Base-by-base conservation (phyloP, 352 stramenopile species). In the Phytopythium mirpurense region DNA sequence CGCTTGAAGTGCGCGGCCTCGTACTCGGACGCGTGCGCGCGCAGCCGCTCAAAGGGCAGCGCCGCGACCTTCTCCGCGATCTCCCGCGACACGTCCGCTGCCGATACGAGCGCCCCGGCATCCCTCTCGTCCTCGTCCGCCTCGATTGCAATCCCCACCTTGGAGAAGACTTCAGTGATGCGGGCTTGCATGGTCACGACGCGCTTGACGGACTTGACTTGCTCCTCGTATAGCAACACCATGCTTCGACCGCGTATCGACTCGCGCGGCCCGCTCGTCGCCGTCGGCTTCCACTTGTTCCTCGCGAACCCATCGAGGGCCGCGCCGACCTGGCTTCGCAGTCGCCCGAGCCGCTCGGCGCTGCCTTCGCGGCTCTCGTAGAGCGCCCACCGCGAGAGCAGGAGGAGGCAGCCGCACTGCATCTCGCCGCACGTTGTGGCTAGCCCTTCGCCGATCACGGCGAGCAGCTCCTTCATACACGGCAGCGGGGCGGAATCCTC, bases 1-100 rank as follows among this genome's bases (percentile, higher is more conserved):
- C 84, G 75, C 38, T 78, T 77, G 32, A 90, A 91, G 56, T 94
- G 84, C 15, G 82, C 76, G 37, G 70, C 51, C 57, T 93, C 78
- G 52, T 78, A 93, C 36, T 62, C 67, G 24, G 65, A 37, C 2
- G 68, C 57, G 16, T 70, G 15, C 1, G 3, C 37, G n/a, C 63
- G 46, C 3, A 93, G 57, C 7, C 57, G 45, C 0, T 72, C 62
- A 40, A 78, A 90, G 8, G 83, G 77, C 31, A 88, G 78, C 24
- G 65, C 58, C 11, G 68, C 68, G 18, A 82, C 62, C 6, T 74
- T 46, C 38, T 91, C 80, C 12, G 83, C 80, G n/a, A 90, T 78
- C n/a, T 72, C 52, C 26, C 76, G 74, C 19, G 83, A 90, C 21
- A 74, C 54, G 26, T 74, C 67, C 16, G 62, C 72, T 42, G 71